Base-by-base conservation (phyloP, 225 moss, liverwort and hornwort genomes). In the Pseudisothecium myosuroides region DNA sequence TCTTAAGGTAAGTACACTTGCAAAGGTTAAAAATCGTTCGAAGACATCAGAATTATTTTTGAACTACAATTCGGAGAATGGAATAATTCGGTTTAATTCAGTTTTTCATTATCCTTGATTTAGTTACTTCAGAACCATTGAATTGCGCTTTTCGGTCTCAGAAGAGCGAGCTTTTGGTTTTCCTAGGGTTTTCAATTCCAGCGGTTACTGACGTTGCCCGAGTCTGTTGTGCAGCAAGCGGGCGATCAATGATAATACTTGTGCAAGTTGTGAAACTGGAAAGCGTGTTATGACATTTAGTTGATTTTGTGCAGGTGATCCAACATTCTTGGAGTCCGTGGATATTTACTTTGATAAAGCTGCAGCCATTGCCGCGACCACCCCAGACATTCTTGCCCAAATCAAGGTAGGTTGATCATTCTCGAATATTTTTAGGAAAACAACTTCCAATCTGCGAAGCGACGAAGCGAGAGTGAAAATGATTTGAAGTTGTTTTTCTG, bases 341-440 rank as follows among this genome's bases (percentile, higher is more conserved):
- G 97, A 96, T 74, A 92, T 96, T 37, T 97, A 89, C 89, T 97
- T 95, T 60, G 97, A 97, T 89, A 96, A 94, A 91, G 97, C 97
- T 88, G 95, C 97, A 83, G 93, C 92, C 50, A 92, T 95, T 91
- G 93, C 97, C 37, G 88, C 94, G 74, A 89, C 95, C 43, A 96
- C 97, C 17, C 93, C 96, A 9, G 97, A 97, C 88, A 95, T 97
- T 88, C 96, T 97, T 62, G 95, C 96, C 59, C 97, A 97, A 87
- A 96, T 97, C 87, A 97, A 97, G 95, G 97, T 97, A 87, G 58
- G 80, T 81, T 71, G 45, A 49, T 84, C 75, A 63, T 64, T 78
- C 37, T 63, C 62, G 36, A 81, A 74, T 74, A 50, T 34, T 88
- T 88, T 82, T 73, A 24, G 39, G 16, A 39, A 39, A 71, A 58